A percentile compares a stretch with the other conserved stretches of the same genome.
These are phyloP conservation scores for Athelia sp. DNA, from an alignment of 1,284 basidiomycete genomes.

Conservation along the genomic window DNA sequence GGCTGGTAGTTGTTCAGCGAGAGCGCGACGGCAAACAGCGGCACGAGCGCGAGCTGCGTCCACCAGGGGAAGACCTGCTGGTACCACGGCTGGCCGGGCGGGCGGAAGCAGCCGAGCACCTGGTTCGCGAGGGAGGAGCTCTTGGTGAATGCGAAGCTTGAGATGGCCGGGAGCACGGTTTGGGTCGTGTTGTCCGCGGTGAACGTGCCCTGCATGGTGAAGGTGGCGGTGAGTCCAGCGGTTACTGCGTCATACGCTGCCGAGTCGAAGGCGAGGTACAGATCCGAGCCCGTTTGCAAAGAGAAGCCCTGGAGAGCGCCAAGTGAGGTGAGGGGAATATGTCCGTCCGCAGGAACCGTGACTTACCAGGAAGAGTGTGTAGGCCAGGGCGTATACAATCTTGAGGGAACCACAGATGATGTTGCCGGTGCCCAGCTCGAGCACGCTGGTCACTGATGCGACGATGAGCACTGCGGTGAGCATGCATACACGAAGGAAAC, in stretches of 20 bases:
- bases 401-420: conserved; percentile 85
- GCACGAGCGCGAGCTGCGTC: conserved; percentile 76
- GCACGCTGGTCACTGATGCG: conserved; percentile 70
- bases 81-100: conserved; percentile 66
- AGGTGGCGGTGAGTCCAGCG: conserved; percentile 40
- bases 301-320: conserved; percentile 56
- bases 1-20: conserved; percentile 79
- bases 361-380: conserved; percentile 68
- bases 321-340: background rate
- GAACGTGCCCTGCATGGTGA: conserved; percentile 65
- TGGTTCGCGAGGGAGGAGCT: conserved; percentile 39
- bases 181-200: conserved; percentile 55
- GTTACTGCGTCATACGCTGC: conserved; percentile 52
- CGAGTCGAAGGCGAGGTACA: conserved; percentile 77
- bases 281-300: conserved; percentile 82
- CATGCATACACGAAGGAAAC: conserved; percentile 19
- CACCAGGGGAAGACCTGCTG: conserved; percentile 74
- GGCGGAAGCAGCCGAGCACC: conserved; percentile 65
- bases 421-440: conserved; percentile 86
- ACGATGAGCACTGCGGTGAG: conserved; percentile 11
- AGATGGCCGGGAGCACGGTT: conserved; percentile 33
- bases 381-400: conserved; percentile 88
- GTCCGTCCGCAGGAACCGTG: background rate
- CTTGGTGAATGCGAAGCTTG: conserved; percentile 76
- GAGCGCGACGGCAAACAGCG: conserved; percentile 69